A percentile compares a stretch with the other conserved stretches of the same genome.
Conservation (phyloP, 192 early-diverging fungal species). For the Linderina pennispora region DNA sequence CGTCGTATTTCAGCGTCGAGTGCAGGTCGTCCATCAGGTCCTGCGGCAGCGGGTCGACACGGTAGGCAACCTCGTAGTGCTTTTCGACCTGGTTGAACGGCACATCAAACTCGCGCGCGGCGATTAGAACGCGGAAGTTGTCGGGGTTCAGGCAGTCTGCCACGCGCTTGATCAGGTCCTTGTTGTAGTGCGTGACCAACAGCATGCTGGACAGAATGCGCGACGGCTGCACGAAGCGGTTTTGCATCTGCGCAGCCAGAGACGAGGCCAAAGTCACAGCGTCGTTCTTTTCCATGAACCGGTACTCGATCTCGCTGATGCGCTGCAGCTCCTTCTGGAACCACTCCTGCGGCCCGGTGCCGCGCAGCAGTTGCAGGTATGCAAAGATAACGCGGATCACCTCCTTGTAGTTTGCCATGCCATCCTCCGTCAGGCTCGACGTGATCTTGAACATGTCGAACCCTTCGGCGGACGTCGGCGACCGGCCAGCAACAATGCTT, state of each 20-base stretch:
- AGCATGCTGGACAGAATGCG: constrained; percentile 62
- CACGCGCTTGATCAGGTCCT: constrained; percentile 56
- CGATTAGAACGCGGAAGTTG: constrained; percentile 54
- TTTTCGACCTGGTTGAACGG: constrained; percentile 55
- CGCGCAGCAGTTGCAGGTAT: constrained; percentile 79
- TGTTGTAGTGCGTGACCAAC: constrained; percentile 62
- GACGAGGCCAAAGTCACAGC: constrained; percentile 61
- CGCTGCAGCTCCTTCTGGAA: constrained; percentile 73
- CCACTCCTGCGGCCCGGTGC: constrained; percentile 66
- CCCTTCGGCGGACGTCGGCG: constrained; percentile 57
- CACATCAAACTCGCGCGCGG: constrained; percentile 35
- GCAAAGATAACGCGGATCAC: constrained; percentile 79
- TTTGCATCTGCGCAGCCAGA: constrained; percentile 73
- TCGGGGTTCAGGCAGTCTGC: constrained; percentile 55
- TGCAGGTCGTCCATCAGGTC: constrained; percentile 40
- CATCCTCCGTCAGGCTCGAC: constrained; percentile 79
- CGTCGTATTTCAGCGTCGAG: constrained; percentile 21
- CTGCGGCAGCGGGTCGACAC: constrained; percentile 51
- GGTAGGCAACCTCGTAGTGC: constrained; percentile 81
- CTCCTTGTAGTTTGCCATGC: constrained; percentile 69
- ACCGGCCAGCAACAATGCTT: constrained; percentile 57
- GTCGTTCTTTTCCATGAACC: constrained; percentile 70
- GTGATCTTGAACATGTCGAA: constrained; percentile 71
- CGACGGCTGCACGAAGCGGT: constrained; percentile 58
- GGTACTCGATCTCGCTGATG: constrained; percentile 51